A percentile compares a stretch with the other conserved stretches of the same genome.
These are phyloP conservation scores for Solanum paucissectum DNA, from an alignment of 257 asterid genomes.

Conservation along the genomic window DNA sequence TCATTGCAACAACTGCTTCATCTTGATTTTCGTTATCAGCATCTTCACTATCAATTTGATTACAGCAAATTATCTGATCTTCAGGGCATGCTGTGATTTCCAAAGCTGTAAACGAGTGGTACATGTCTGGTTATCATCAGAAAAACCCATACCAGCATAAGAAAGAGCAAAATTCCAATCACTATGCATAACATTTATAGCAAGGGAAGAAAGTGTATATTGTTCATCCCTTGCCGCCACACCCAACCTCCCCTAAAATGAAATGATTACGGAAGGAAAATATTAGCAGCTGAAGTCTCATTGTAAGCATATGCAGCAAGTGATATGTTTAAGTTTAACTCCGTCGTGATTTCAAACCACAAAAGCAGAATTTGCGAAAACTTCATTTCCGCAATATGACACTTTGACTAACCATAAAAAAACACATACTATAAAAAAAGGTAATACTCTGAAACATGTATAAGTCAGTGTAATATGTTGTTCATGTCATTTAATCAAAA, in stretches of 20 bases:
- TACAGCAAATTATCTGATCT: not conserved
- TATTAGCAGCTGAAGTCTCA: not conserved
- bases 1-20: conserved; percentile 8
- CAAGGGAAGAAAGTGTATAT: not conserved
- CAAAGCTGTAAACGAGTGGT: conserved; percentile 10
- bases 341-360: not conserved
- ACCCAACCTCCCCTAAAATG: not conserved
- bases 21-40: conserved; percentile 8
- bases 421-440: not conserved
- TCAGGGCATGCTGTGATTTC: conserved; percentile 1
- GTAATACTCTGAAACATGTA: not conserved
- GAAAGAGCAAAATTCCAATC: not conserved
- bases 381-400: not conserved
- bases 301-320: not conserved
- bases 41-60: conserved; percentile 7
- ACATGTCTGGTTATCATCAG: conserved; percentile 2
- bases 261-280: not conserved
- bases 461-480: not conserved
- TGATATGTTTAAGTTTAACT: not conserved
- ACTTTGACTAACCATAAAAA: not conserved
- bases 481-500: not conserved
- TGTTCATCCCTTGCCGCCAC: not conserved
- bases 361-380: not conserved
- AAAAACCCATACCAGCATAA: not conserved
- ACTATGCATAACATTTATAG: not conserved